Conservation (phyloP, 306 rosid genomes). For the Mimosa bimucronata region DNA sequence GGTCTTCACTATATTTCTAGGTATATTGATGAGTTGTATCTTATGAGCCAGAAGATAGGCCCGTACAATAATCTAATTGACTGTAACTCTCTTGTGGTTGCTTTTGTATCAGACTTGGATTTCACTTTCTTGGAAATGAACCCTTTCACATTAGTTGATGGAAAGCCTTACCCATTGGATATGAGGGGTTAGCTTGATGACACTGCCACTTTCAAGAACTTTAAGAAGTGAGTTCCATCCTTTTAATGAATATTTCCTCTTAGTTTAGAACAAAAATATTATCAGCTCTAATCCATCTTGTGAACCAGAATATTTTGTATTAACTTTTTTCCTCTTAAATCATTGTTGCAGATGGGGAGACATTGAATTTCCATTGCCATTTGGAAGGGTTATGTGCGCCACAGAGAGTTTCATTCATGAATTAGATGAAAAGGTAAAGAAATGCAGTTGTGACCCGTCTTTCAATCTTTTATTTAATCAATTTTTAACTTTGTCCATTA, state of each 20-base stretch:
- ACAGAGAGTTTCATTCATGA: conserved; percentile 85
- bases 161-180: too few relatives aligned
- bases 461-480: neutral
- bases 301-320: conserved; percentile 4
- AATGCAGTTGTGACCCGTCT: conserved; percentile 26
- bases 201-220: too few relatives aligned
- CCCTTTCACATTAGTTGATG: too few relatives aligned
- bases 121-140: too few relatives aligned
- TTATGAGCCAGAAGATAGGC: conserved; percentile 4
- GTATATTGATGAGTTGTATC: conserved; percentile 40
- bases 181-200: too few relatives aligned
- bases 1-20: conserved; percentile 74
- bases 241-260: conserved; percentile 19
- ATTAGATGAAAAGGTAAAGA: conserved; percentile 84
- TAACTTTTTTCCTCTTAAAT: neutral
- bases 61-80: conserved; percentile 17
- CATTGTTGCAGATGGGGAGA: conserved; percentile 74
- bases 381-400: conserved; percentile 91
- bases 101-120: conserved; percentile 69
- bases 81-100: neutral
- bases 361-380: too few relatives aligned
- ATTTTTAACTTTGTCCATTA: neutral
- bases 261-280: conserved; percentile 22
- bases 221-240: too few relatives aligned
- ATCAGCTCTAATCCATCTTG: conserved; percentile 19